phyloP scores from a whole-genome alignment of 2,329 filamentous ascomycete species.

The Parafenestella ontariensis region DNA sequence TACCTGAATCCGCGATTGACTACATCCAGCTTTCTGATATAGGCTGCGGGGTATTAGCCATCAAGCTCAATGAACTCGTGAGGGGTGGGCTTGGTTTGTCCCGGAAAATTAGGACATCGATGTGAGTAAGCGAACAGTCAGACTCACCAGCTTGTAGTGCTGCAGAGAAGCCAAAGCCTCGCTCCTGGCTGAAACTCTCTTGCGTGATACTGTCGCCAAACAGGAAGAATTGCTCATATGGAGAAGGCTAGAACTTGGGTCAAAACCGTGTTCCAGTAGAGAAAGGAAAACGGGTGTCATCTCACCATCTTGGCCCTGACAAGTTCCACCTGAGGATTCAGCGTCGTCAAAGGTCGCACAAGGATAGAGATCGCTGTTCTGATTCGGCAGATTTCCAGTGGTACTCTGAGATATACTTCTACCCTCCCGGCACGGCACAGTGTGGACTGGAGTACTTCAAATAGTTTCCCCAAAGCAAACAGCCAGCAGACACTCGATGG shows the following conservation, averaged over 20 bases:
- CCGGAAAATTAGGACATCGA: background rate
- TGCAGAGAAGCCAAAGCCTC: slow-evolving; percentile 77
- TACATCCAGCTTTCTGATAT: slow-evolving; percentile 80
- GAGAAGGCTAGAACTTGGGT: slow-evolving; percentile 27
- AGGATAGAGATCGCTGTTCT: background rate
- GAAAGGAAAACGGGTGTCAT: slow-evolving; percentile 11
- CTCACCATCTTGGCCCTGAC: slow-evolving; percentile 13
- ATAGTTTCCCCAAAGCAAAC: background rate
- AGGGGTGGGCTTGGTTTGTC: no score
- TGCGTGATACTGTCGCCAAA: slow-evolving; percentile 93
- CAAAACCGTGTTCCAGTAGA: slow-evolving; percentile 1
- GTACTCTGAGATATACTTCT: background rate
- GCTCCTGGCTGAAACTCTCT: slow-evolving; percentile 63
- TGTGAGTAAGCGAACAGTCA: background rate
- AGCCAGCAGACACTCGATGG: background rate
- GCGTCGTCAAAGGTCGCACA: slow-evolving; percentile 20
- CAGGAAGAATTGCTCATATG: slow-evolving; percentile 65
- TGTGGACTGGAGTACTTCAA: background rate
- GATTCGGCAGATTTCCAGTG: slow-evolving; percentile 7
- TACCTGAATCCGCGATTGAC: slow-evolving; percentile 83
- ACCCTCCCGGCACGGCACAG: background rate
- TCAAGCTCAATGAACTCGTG: background rate
- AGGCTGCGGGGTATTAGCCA: slow-evolving; percentile 61
- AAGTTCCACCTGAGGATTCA: slow-evolving; percentile 2
- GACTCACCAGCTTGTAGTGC: slow-evolving; percentile 72